A percentile compares a stretch with the other conserved stretches of the same genome.
Evolutionary conservation across 164 flowering plant genomes (phyloP).

Genomic region (Annona cherimola): DNA sequence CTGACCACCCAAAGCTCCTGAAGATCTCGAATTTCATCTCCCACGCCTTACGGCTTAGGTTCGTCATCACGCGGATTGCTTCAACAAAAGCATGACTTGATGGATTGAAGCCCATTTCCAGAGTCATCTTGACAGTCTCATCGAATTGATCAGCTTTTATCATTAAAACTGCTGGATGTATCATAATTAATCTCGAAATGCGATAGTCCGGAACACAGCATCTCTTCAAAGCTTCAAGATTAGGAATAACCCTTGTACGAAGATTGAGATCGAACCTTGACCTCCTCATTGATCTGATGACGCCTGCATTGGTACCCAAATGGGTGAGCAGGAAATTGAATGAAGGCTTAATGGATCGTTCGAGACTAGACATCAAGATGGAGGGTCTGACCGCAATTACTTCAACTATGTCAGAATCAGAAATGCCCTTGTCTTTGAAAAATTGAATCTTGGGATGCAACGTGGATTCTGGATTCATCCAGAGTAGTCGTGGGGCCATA

Average conservation of each 20-base stretch:
- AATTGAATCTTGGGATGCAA: conserved; percentile 2
- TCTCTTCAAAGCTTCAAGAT: background rate
- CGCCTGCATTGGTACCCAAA: background rate
- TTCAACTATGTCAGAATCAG: background rate
- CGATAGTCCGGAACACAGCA: background rate
- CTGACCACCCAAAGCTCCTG: conserved; percentile 4
- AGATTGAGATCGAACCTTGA: no score
- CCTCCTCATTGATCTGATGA: background rate
- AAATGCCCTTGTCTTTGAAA: background rate
- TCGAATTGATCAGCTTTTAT: background rate
- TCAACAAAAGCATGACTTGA: background rate
- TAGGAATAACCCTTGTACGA: background rate
- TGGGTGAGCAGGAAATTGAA: background rate
- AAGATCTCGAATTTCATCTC: background rate
- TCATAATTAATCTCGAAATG: background rate
- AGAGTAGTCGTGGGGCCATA: background rate
- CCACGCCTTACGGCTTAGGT: background rate
- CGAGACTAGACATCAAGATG: background rate
- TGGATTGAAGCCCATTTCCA: background rate
- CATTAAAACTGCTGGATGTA: background rate
- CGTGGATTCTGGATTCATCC: background rate
- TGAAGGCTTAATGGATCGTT: background rate
- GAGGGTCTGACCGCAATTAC: background rate
- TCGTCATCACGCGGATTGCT: background rate
- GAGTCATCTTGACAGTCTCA: background rate